These are phyloP conservation scores for Mycogone perniciosa DNA, from an alignment of 2,329 filamentous ascomycete genomes.

Conservation along the genomic window DNA sequence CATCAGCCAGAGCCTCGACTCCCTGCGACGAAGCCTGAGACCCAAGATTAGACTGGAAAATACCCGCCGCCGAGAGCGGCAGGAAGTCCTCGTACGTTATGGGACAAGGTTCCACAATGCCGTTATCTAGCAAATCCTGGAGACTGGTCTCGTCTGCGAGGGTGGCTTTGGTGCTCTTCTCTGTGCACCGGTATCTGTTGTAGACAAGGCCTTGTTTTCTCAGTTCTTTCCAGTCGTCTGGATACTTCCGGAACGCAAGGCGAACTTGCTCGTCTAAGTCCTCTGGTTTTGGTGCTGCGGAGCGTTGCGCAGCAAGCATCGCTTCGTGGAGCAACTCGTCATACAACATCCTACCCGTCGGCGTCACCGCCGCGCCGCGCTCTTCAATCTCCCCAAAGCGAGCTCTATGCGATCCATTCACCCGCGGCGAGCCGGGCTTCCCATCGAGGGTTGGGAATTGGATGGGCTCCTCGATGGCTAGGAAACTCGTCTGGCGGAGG, in stretches of 20 bases:
- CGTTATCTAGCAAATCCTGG: constrained; percentile 26
- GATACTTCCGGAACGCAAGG: constrained; percentile 30
- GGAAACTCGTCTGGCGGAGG: constrained; percentile 48
- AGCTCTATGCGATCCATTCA: constrained; percentile 38
- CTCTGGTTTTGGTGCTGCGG: not conserved
- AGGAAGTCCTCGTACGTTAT: constrained; percentile 51
- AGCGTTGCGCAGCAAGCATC: constrained; percentile 14
- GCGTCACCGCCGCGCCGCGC: constrained; percentile 43
- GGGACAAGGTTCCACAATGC: constrained; percentile 31
- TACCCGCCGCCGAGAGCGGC: constrained; percentile 46
- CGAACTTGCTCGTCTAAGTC: constrained; percentile 19
- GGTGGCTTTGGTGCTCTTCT: not conserved
- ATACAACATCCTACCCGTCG: constrained; percentile 38
- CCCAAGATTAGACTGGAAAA: constrained; percentile 40
- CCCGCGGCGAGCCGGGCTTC: constrained; percentile 3
- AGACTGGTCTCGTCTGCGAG: constrained; percentile 11
- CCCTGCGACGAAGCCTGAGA: not conserved
- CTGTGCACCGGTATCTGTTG: constrained; percentile 26
- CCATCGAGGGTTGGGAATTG: constrained; percentile 27
- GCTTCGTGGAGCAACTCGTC: constrained; percentile 34
- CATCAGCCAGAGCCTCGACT: constrained; percentile 3
- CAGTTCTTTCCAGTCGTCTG: constrained; percentile 36
- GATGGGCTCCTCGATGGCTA: constrained; percentile 43
- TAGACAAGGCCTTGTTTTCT: constrained; percentile 32
- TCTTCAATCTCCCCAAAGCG: constrained; percentile 50